Evolutionary conservation across 2,329 filamentous ascomycete genomes (phyloP), one percentile per base, ranked within the genome.

Genomic region (Fusarium torreyae): DNA sequence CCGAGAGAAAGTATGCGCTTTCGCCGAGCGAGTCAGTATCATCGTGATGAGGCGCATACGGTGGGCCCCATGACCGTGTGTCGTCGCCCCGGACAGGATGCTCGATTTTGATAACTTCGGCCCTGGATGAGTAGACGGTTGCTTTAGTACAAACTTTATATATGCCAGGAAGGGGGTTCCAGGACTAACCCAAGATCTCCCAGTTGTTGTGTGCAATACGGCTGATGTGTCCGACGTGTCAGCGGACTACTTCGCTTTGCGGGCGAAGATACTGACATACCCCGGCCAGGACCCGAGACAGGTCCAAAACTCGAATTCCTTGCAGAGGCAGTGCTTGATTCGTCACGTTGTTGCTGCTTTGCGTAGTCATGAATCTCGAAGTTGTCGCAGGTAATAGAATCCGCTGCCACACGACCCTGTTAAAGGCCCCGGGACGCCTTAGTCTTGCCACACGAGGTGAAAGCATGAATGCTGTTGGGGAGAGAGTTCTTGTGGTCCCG

Each of bases 81-180:
- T 98, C 95, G 76, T 99, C 96, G 34, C 93, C 95, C 57, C 93
- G 87, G 1, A 88, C 89, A 1, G 95, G 95, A 80, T 98, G 95
- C 80, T 99, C 95, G 62, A 98, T 88, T 80, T 99, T 99, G 81
- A 98, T 97, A 17, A 99, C 90, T 77, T 98, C 94, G 66, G 95
- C 95, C 68, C 94, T 97, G 42, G 26, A 9, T 2, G 26, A 26
- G 26, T 26, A 26, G 26, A 26, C 9, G 9, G 26, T 5, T 26
- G 9, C 5, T 6, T 26, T 26, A 26, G 6, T 26, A 26, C 5
- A 26, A 26, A 26, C 26, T 13, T 1, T 1, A 5, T 2, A 13
- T 1, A 49, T 44, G 26, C 8, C 34, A 31, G 6, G 18, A 7
- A 5, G 17, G 5, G 24, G 15, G 5, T 50, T 18, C 7, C 8